phyloP scores from a whole-genome alignment of 225 moss, liverwort and hornwort species.

The Takakia lepidozioides region DNA sequence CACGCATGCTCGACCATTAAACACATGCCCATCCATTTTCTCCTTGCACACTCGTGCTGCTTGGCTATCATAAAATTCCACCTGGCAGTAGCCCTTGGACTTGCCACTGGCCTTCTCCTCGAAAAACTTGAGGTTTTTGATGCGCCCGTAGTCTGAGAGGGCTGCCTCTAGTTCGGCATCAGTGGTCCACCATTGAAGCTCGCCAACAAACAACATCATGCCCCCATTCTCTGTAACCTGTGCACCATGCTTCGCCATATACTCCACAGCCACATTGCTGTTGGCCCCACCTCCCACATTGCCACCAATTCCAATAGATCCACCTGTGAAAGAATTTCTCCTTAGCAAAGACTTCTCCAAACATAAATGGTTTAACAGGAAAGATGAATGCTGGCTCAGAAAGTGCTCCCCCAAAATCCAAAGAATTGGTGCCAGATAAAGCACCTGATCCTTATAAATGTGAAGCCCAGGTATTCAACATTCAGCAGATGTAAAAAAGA shows the following conservation, averaged over 20 bases:
- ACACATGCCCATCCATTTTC: conserved; percentile 92
- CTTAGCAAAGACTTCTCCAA: no score
- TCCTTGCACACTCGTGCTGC: conserved; percentile 93
- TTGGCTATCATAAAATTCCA: conserved; percentile 79
- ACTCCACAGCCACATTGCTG: conserved; percentile 31
- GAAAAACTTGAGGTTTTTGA: conserved; percentile 94
- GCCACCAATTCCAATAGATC: conserved; percentile 17
- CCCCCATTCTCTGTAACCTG: conserved; percentile 69
- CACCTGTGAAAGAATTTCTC: no score
- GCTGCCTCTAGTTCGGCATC: conserved; percentile 93
- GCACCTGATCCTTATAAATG: no score
- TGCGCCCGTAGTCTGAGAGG: conserved; percentile 82
- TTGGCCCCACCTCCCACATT: conserved; percentile 14
- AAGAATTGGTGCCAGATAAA: no score
- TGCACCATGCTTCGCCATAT: conserved; percentile 58
- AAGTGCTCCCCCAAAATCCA: no score
- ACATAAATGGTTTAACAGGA: no score
- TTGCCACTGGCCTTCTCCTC: conserved; percentile 99
- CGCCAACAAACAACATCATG: conserved; percentile 95
- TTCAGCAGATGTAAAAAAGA: no score
- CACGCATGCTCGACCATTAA: conserved; percentile 78
- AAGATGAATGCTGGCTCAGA: no score
- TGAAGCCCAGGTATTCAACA: no score
- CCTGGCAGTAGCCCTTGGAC: conserved; percentile 97
- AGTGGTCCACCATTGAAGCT: conserved; percentile 99